Percentiles rank a stretch among this genome's conserved stretches.
These are phyloP conservation scores for Aspergillus sp. DNA, from an alignment of 2,329 filamentous ascomycete genomes.

Conservation along the genomic window DNA sequence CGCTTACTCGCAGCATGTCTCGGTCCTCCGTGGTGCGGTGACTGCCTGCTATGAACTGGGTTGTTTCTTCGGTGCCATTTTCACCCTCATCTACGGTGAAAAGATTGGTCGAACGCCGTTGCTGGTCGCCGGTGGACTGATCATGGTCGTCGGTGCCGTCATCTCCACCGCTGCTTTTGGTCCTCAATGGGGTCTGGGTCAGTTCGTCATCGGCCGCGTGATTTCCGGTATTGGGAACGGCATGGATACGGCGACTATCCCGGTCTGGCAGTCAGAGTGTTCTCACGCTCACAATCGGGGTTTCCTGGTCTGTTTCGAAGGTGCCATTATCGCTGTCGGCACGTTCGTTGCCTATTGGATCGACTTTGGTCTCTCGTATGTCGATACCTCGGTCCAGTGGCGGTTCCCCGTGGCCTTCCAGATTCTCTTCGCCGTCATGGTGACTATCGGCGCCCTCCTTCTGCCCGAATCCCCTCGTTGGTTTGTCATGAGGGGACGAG, in stretches of 20 bases:
- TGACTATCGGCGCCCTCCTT: slow-evolving; percentile 12
- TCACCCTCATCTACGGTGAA: slow-evolving; percentile 22
- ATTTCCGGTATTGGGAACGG: slow-evolving; percentile 33
- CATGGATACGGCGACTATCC: slow-evolving; percentile 33
- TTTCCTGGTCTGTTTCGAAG: slow-evolving; percentile 27
- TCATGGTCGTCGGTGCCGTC: slow-evolving; percentile 31
- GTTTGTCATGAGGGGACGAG: slow-evolving; percentile 44
- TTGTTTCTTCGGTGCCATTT: slow-evolving; percentile 27
- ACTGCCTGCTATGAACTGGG: slow-evolving; percentile 48
- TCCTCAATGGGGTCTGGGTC: slow-evolving; percentile 23
- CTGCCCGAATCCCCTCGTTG: slow-evolving; percentile 49
- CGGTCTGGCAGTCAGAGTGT: slow-evolving; percentile 33
- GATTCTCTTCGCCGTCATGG: slow-evolving; percentile 32
- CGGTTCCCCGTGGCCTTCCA: slow-evolving; percentile 42
- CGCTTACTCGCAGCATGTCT: slow-evolving; percentile 22
- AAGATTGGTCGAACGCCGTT: slow-evolving; percentile 31
- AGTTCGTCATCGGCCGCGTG: slow-evolving; percentile 34
- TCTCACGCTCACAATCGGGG: slow-evolving; percentile 26
- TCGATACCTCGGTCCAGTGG: slow-evolving; percentile 30
- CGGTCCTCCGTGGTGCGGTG: slow-evolving; percentile 45
- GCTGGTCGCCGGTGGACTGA: slow-evolving; percentile 47
- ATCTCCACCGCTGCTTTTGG: slow-evolving; percentile 19
- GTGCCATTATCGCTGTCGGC: slow-evolving; percentile 25
- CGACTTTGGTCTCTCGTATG: slow-evolving; percentile 27
- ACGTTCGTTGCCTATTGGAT: slow-evolving; percentile 30